Percentiles rank a stretch among this genome's conserved stretches.
phyloP scores from a whole-genome alignment of 2,329 filamentous ascomycete species.

The Cytospora mali region DNA sequence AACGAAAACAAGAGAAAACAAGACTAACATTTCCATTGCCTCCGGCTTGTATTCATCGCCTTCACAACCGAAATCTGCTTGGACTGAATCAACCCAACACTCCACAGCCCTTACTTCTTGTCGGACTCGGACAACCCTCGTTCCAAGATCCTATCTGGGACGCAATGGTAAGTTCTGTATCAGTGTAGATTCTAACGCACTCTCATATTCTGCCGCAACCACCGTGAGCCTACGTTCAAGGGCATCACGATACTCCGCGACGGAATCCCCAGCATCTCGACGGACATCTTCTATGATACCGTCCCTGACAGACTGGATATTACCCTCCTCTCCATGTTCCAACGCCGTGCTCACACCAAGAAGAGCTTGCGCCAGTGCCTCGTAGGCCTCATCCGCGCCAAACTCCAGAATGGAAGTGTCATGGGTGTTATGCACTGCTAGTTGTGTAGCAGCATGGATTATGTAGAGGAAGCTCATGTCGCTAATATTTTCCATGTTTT shows the following conservation, averaged over 20 bases:
- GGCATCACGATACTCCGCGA: background rate
- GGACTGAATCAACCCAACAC: too few species aligned
- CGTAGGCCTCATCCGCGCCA: background rate
- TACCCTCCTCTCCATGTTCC: constrained; percentile 1
- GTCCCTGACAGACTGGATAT: background rate
- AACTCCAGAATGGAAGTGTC: background rate
- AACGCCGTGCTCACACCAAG: constrained; percentile 5
- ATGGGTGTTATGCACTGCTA: background rate
- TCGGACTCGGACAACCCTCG: background rate
- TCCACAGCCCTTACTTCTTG: background rate
- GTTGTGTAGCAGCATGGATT: constrained; percentile 2
- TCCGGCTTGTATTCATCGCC: too few species aligned
- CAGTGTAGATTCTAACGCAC: background rate
- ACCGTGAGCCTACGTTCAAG: background rate
- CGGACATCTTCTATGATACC: background rate
- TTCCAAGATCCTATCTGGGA: background rate
- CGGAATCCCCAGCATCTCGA: background rate
- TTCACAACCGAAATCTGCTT: too few species aligned
- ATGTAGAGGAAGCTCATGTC: constrained; percentile 12
- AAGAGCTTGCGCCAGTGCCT: background rate
- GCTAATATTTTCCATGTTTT: background rate
- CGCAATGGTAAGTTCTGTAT: background rate
- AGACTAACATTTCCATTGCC: too few species aligned
- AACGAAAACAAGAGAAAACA: too few species aligned
- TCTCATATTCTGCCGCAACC: background rate